phyloP scores from a whole-genome alignment of 2,329 filamentous ascomycete genomes.

The Aureobasidium sp. region DNA sequence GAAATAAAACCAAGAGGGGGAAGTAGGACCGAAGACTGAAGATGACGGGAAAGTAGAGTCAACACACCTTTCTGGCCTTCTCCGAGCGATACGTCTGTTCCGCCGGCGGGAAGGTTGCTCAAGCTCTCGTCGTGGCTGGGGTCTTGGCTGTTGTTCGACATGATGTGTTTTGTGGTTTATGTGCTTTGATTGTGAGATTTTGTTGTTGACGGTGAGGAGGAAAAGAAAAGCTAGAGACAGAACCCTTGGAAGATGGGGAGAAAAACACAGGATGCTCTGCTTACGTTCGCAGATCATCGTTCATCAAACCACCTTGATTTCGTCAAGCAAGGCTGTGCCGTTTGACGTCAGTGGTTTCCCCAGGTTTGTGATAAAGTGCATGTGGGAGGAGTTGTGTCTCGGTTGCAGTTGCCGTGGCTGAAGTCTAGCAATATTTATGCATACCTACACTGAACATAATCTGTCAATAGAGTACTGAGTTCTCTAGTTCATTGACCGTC shows the following conservation, averaged over 20 bases:
- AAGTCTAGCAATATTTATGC: neutral
- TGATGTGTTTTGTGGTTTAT: neutral
- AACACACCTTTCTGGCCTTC: constrained; percentile 2
- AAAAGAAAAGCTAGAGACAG: neutral
- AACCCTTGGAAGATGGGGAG: no score
- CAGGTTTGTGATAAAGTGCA: neutral
- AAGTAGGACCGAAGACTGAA: no score
- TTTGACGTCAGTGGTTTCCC: constrained; percentile 7
- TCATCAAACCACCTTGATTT: neutral
- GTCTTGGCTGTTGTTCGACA: constrained; percentile 9
- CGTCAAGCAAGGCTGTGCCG: neutral
- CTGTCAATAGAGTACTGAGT: neutral
- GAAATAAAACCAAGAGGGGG: neutral
- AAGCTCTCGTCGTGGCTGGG: constrained; percentile 5
- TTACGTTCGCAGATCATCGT: neutral
- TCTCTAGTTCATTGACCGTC: neutral
- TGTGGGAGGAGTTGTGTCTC: neutral
- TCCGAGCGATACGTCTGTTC: neutral
- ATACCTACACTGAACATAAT: neutral
- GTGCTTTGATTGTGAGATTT: neutral
- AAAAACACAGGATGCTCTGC: neutral
- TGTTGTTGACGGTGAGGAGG: neutral
- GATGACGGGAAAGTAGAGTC: neutral
- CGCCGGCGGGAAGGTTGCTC: neutral
- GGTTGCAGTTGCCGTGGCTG: neutral